Percentiles rank a stretch among this genome's conserved stretches.
Evolutionary conservation across 441 rosid genomes (phyloP).

Genomic region (Geranium incanum): DNA sequence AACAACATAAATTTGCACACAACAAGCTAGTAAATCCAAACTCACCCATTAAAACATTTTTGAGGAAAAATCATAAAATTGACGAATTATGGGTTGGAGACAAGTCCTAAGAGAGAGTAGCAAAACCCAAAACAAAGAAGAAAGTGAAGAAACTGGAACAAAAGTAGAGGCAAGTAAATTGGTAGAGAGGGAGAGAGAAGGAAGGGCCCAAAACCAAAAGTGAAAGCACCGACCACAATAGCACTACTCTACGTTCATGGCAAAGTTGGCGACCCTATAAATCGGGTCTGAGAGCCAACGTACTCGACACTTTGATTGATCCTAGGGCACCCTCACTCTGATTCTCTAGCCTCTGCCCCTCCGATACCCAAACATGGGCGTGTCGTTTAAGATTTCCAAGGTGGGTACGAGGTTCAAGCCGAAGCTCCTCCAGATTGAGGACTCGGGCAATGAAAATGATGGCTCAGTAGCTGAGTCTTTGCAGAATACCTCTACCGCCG

Average conservation of each 20-base stretch:
- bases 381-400: conserved; percentile 21
- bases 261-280: conserved; percentile 20
- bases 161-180: background rate
- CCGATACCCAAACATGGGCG: conserved; percentile 15
- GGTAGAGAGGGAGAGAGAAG: background rate
- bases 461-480: background rate
- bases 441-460: background rate
- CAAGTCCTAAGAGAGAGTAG: background rate
- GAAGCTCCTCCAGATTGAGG: conserved; percentile 15
- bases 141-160: background rate
- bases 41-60: no score
- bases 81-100: background rate
- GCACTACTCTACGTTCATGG: conserved; percentile 19
- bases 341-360: background rate
- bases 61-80: background rate
- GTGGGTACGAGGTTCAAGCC: conserved; percentile 21
- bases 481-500: conserved; percentile 2
- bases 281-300: conserved; percentile 6
- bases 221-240: background rate
- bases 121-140: background rate
- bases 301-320: conserved; percentile 4
- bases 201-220: background rate
- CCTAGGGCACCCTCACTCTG: conserved; percentile 13
- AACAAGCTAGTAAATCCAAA: no score
- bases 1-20: no score